Evolutionary conservation across 139 green algal genomes (phyloP).

Genomic region (Volvox africanus): DNA sequence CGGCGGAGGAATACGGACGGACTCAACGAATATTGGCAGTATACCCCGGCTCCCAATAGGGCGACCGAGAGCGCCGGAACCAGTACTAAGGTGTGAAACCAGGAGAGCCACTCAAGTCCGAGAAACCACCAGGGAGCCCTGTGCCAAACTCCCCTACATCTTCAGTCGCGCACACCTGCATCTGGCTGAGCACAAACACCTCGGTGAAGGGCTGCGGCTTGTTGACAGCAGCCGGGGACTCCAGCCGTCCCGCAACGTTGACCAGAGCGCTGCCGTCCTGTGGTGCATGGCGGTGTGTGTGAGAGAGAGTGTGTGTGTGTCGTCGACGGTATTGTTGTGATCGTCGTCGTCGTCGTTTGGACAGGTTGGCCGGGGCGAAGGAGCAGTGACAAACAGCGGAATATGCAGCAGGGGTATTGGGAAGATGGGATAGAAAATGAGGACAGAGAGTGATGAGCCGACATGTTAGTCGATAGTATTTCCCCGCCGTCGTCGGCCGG

Average conservation of each 20-base stretch:
- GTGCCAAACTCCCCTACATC: neutral
- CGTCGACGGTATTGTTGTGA: too few species aligned
- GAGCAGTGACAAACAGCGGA: neutral
- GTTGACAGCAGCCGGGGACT: conserved; percentile 17
- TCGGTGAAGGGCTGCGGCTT: conserved; percentile 55
- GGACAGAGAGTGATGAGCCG: neutral
- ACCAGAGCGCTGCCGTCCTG: conserved; percentile 65
- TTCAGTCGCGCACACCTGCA: neutral
- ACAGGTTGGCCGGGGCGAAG: neutral
- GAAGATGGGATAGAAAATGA: neutral
- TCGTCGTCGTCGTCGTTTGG: too few species aligned
- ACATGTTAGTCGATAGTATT: neutral
- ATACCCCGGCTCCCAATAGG: neutral
- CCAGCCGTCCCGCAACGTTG: conserved; percentile 53
- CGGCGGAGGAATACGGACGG: neutral
- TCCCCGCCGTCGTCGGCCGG: neutral
- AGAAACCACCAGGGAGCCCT: neutral
- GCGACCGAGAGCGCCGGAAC: neutral
- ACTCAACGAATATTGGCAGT: neutral
- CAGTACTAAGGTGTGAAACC: neutral
- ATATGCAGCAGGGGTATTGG: neutral
- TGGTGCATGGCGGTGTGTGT: too few species aligned
- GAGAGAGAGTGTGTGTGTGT: too few species aligned
- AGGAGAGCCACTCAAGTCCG: neutral
- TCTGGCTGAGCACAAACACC: conserved; percentile 67